phyloP scores from a whole-genome alignment of 805 yeast genomes.

The Ogataea saltuana region DNA sequence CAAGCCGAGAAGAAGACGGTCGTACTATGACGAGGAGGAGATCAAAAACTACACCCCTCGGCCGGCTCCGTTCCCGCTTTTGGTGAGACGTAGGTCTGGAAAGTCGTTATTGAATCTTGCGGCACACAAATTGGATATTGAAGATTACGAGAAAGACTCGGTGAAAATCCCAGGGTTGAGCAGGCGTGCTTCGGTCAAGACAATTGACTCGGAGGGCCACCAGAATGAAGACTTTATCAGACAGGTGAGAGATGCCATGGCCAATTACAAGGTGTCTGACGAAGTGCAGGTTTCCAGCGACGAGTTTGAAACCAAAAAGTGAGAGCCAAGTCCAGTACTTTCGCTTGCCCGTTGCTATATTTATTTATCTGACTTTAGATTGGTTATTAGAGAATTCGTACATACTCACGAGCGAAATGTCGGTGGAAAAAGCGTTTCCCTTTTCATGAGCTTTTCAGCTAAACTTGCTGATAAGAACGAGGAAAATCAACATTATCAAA shows the following conservation, averaged over 20 bases:
- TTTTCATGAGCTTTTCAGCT: no score
- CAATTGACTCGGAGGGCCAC: conserved; percentile 24
- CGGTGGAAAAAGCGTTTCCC: no score
- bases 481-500: conserved; percentile 72
- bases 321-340: not conserved
- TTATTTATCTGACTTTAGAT: no score
- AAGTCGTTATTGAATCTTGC: conserved; percentile 70
- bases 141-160: conserved; percentile 55
- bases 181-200: conserved; percentile 32
- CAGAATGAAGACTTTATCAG: conserved; percentile 37
- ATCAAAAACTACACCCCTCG: conserved; percentile 46
- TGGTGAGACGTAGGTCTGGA: conserved; percentile 71
- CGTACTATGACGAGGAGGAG: conserved; percentile 35
- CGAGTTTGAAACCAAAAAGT: conserved; percentile 54
- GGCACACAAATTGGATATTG: conserved; percentile 63
- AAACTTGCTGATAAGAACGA: conserved; percentile 84
- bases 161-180: conserved; percentile 36
- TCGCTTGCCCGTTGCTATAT: no score
- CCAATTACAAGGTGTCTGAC: conserved; percentile 34
- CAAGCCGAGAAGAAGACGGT: conserved; percentile 31
- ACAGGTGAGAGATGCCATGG: conserved; percentile 46
- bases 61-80: conserved; percentile 36
- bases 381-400: no score
- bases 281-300: conserved; percentile 51
- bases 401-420: no score